A percentile compares a stretch with the other conserved stretches of the same genome.
These are phyloP conservation scores for Tetracentron sinense DNA, from an alignment of 164 flowering plant species.

Conservation along the genomic window DNA sequence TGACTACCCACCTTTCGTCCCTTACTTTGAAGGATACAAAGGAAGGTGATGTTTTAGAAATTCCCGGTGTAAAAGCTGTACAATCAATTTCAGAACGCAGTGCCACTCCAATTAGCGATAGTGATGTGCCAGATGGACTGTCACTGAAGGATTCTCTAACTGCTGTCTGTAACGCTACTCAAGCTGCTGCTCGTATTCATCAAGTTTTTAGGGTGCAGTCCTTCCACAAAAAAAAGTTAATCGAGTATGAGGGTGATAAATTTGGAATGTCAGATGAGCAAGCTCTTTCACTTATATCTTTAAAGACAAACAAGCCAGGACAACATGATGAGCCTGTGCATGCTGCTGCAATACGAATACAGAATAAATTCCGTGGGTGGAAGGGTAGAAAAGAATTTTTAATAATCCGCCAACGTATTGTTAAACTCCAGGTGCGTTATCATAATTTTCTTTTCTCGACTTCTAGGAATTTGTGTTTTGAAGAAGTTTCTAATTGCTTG, in stretches of 20 bases:
- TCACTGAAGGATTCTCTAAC: slow-evolving; percentile 84
- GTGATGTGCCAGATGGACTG: slow-evolving; percentile 40
- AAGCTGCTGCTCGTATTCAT: slow-evolving; percentile 93
- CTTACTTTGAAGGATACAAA: slow-evolving; percentile 57
- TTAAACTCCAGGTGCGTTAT: slow-evolving; percentile 83
- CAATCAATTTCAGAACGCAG: slow-evolving; percentile 48
- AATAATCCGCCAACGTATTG: slow-evolving; percentile 64
- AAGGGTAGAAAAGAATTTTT: slow-evolving; percentile 84
- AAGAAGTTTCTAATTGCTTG: too few relatives aligned
- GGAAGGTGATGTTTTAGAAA: slow-evolving; percentile 35
- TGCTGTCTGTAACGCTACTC: slow-evolving; percentile 89
- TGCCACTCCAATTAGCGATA: slow-evolving; percentile 38
- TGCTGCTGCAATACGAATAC: slow-evolving; percentile 82
- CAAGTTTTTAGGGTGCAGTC: slow-evolving; percentile 88
- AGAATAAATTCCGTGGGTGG: slow-evolving; percentile 90
- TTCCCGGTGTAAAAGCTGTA: slow-evolving; percentile 40
- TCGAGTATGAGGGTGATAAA: slow-evolving; percentile 50
- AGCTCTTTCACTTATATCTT: slow-evolving; percentile 63
- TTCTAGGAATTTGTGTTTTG: too few relatives aligned
- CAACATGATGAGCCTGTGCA: slow-evolving; percentile 54
- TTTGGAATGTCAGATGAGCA: slow-evolving; percentile 60
- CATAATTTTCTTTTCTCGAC: too few relatives aligned
- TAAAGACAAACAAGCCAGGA: slow-evolving; percentile 47
- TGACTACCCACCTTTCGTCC: slow-evolving; percentile 54
- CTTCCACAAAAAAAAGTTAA: slow-evolving; percentile 71